phyloP scores from a whole-genome alignment of 768 basidiomycete species.

The Hygrophorus russula region DNA sequence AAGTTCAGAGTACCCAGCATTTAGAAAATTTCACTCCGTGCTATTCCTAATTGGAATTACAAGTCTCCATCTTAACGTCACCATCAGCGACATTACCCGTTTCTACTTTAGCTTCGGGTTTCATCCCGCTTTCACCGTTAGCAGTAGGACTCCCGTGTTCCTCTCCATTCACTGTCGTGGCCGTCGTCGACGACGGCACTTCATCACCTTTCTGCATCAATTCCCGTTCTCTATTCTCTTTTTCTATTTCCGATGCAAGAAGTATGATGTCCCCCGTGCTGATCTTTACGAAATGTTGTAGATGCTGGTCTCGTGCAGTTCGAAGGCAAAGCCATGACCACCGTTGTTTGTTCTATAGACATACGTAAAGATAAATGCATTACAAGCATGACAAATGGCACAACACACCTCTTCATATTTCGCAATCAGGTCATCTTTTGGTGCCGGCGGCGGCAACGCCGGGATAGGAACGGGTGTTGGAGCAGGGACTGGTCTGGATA shows the following conservation, averaged over 20 bases:
- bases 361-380: not conserved
- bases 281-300: slow-evolving; percentile 75
- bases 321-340: slow-evolving; percentile 78
- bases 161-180: slow-evolving; percentile 19
- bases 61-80: slow-evolving; percentile 42
- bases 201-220: slow-evolving; percentile 27
- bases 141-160: slow-evolving; percentile 23
- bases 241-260: slow-evolving; percentile 40
- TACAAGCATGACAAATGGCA: slow-evolving; percentile 6
- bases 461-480: not conserved
- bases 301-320: slow-evolving; percentile 57
- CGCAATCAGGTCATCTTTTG: slow-evolving; percentile 37
- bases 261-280: slow-evolving; percentile 63
- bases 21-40: too few relatives aligned
- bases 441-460: slow-evolving; percentile 9
- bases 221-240: slow-evolving; percentile 29
- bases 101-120: slow-evolving; percentile 6
- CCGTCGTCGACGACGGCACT: slow-evolving; percentile 11
- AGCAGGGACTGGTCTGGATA: not conserved
- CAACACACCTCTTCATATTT: slow-evolving; percentile 51
- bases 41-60: slow-evolving; percentile 1
- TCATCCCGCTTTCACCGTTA: slow-evolving; percentile 14
- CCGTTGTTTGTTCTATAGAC: slow-evolving; percentile 56
- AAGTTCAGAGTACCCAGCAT: not conserved
- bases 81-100: slow-evolving; percentile 16